A percentile compares a stretch with the other conserved stretches of the same genome.
These are phyloP conservation scores for Geotrichum australiense DNA, from an alignment of 1,139 yeast genomes.

Conservation along the genomic window DNA sequence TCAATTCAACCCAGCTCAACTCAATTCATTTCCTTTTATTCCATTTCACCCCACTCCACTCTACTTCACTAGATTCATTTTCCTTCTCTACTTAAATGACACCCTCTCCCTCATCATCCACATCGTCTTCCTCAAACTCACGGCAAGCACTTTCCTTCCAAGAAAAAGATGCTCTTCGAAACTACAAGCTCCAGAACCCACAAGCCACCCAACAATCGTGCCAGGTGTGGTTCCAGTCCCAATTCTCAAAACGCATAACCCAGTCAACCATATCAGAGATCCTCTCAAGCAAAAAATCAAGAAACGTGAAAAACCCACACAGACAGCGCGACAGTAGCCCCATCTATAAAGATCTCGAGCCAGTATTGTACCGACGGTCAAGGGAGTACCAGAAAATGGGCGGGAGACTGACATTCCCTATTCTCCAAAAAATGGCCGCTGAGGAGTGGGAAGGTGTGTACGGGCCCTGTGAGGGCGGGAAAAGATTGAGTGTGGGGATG, in stretches of 20 bases:
- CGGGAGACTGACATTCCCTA: constrained; percentile 3
- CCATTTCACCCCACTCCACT: too few species aligned
- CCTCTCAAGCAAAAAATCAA: constrained; percentile 7
- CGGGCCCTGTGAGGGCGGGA: neutral
- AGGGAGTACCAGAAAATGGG: constrained; percentile 6
- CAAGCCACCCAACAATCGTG: constrained; percentile 11
- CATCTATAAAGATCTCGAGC: constrained; percentile 11
- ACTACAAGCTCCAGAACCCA: constrained; percentile 5
- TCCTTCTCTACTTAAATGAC: too few species aligned
- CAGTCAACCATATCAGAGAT: constrained; percentile 13
- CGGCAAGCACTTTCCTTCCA: constrained; percentile 14
- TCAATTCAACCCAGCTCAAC: too few species aligned
- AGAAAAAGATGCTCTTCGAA: constrained; percentile 9
- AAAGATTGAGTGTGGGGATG: constrained; percentile 10
- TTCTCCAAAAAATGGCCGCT: constrained; percentile 11
- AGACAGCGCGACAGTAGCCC: constrained; percentile 11
- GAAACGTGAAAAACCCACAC: constrained; percentile 8
- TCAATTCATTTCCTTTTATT: too few species aligned
- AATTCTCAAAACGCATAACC: constrained; percentile 7
- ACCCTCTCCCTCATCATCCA: too few species aligned
- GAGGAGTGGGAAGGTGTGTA: constrained; percentile 7
- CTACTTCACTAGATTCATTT: too few species aligned
- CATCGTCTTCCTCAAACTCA: too few species aligned
- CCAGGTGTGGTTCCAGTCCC: constrained; percentile 7
- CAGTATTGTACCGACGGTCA: constrained; percentile 6